Percentiles rank a stretch among this genome's conserved stretches.
phyloP scores from a whole-genome alignment of 208 protist genomes.

The Acanthamoeba lenticulata region DNA sequence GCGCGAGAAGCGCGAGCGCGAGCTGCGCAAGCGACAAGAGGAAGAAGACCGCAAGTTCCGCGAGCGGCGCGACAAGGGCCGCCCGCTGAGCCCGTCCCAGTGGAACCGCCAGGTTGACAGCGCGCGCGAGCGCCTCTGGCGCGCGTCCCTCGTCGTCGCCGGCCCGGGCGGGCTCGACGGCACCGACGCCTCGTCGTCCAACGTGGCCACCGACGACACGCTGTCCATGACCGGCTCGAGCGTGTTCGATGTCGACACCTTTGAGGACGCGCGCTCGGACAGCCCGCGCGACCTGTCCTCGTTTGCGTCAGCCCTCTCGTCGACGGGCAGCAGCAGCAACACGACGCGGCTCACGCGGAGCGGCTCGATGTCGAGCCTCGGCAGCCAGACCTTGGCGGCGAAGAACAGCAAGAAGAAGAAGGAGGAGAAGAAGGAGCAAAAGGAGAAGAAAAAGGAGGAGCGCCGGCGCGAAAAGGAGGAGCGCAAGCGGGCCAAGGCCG shows the following conservation, averaged over 20 bases:
- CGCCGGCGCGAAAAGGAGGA: no score
- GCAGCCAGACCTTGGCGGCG: not conserved
- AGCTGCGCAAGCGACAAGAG: not conserved
- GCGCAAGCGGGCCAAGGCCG: not conserved
- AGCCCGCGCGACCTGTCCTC: not conserved
- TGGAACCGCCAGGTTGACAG: not conserved
- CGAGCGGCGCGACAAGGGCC: not conserved
- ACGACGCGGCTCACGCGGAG: no score
- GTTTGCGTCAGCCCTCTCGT: not conserved
- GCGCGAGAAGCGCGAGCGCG: not conserved
- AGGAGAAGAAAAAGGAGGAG: no score
- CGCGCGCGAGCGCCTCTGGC: not conserved
- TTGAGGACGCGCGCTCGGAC: not conserved
- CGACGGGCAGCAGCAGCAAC: no score
- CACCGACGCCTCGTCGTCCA: not conserved
- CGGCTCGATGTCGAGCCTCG: no score
- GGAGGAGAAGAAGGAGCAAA: no score
- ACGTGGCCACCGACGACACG: not conserved
- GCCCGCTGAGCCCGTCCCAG: not conserved
- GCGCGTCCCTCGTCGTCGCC: not conserved
- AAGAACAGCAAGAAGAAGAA: not conserved
- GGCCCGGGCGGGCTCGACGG: not conserved
- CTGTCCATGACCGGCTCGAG: not conserved
- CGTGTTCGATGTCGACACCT: not conserved
- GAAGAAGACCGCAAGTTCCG: slow-evolving; percentile 15